Evolutionary conservation across 164 flowering plant species (phyloP), one percentile per base, ranked within the genome.

Genomic region (Pachysandra terminalis): DNA sequence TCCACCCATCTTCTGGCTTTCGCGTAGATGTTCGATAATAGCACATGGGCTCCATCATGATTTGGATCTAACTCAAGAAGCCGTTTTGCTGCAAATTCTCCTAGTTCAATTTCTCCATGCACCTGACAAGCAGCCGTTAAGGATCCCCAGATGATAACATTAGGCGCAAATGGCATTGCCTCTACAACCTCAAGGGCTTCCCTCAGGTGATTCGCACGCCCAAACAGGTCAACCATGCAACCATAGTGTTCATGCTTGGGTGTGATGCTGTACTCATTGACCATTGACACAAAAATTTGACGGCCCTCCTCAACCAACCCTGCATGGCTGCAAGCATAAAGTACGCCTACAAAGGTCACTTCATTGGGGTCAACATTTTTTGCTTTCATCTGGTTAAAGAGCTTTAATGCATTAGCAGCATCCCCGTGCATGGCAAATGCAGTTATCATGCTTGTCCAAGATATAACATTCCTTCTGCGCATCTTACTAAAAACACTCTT

Each of bases 1-100:
- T 69, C 66, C 32, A 58, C 62, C 76, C 73, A 73, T 25, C 67
- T 22, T 9, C 57, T 62, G 14, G 68, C 76, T 1, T 65, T 65
- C 1, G 79, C 72, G 56, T 76, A 76, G 45, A 72, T 73, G 32
- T 76, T 76, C 6, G 79, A 65, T 65, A 76, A 59, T 28, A 66
- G 66, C 40, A 76, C 76, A 40, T 37, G 64, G 19, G 72, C 73
- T n/a, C 79, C 79, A 3, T 62, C 79, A 37, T 56, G 64, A 14
- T 65, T 69, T 1, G 72, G 74, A 22, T 72, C 69, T 13, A 69
- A 40, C 54, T 72, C 73, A 3, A 76, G 21, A 0, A 71, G 64
- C 40, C 48, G 72, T 57, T 54, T 69, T 64, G 58, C 23, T 16
- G 62, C 66, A 10, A 9, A 63, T 62, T 69, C 73, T 0, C 64